Evolutionary conservation across 2,329 filamentous ascomycete species (phyloP).

Genomic region (Aspergillus tamarii): DNA sequence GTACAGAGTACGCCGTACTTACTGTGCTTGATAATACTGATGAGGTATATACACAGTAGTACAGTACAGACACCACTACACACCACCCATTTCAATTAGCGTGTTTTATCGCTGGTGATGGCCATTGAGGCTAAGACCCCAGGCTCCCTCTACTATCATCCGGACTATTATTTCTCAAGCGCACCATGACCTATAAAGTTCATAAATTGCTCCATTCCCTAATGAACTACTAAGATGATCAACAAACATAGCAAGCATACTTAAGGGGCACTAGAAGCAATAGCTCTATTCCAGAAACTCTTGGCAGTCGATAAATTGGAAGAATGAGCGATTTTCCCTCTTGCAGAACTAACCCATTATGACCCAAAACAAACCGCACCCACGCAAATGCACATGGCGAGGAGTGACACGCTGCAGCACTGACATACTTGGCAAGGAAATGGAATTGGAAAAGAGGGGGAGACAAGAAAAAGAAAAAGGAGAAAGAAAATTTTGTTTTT

Average conservation of each 20-base stretch:
- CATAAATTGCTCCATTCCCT: neutral
- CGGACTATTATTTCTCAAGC: no score
- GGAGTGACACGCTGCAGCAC: neutral
- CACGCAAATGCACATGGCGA: neutral
- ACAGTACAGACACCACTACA: no score
- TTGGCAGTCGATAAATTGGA: conserved; percentile 10
- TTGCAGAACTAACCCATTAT: neutral
- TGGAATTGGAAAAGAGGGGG: neutral
- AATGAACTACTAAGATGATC: neutral
- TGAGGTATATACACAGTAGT: no score
- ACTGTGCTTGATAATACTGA: no score
- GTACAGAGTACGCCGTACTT: no score
- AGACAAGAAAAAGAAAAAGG: neutral
- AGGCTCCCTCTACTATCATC: no score
- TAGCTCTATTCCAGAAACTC: conserved; percentile 19
- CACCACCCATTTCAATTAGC: no score
- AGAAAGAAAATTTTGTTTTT: no score
- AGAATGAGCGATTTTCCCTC: neutral
- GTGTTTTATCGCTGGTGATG: no score
- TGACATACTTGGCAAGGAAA: neutral
- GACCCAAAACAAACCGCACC: neutral
- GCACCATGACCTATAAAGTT: no score
- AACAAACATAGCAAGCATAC: neutral
- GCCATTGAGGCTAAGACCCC: no score
- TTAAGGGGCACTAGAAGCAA: conserved; percentile 15